A percentile compares a stretch with the other conserved stretches of the same genome.
Conservation (phyloP, 2,329 filamentous ascomycete genomes). For the Penicillium paneum region DNA sequence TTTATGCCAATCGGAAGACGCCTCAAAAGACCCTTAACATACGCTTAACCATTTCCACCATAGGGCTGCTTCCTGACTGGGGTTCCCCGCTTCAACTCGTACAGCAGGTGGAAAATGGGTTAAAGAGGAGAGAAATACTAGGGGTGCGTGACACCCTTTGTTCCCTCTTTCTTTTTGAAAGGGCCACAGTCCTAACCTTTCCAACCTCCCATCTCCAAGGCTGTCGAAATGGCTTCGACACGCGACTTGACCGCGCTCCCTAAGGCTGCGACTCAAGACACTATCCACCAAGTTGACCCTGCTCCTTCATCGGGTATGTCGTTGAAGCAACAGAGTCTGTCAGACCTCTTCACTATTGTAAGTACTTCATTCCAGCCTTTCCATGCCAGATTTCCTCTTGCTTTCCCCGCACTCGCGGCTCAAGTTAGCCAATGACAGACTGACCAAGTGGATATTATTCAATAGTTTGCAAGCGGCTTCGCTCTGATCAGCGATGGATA, state of each 20-base stretch:
- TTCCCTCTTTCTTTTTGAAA: neutral
- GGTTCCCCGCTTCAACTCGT: neutral
- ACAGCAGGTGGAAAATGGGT: neutral
- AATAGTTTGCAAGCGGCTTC: conserved; percentile 29
- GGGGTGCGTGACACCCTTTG: neutral
- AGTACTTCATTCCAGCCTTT: neutral
- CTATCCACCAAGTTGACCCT: neutral
- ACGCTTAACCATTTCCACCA: neutral
- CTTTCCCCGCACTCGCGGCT: neutral
- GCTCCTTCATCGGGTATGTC: conserved; percentile 13
- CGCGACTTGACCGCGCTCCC: neutral
- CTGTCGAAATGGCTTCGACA: neutral
- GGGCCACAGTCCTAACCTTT: neutral
- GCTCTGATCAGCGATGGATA: conserved; percentile 33
- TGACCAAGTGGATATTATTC: neutral
- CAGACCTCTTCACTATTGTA: conserved; percentile 30
- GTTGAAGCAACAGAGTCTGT: conserved; percentile 24
- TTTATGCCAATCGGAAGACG: neutral
- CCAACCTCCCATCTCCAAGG: neutral
- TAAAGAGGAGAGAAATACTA: neutral
- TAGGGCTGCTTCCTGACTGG: neutral
- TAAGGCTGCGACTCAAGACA: neutral
- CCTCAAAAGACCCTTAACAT: neutral
- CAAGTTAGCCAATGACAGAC: too few species aligned
- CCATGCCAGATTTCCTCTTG: neutral